These are phyloP conservation scores for Colletotrichum phormii DNA, from an alignment of 2,329 filamentous ascomycete species.

Conservation along the genomic window DNA sequence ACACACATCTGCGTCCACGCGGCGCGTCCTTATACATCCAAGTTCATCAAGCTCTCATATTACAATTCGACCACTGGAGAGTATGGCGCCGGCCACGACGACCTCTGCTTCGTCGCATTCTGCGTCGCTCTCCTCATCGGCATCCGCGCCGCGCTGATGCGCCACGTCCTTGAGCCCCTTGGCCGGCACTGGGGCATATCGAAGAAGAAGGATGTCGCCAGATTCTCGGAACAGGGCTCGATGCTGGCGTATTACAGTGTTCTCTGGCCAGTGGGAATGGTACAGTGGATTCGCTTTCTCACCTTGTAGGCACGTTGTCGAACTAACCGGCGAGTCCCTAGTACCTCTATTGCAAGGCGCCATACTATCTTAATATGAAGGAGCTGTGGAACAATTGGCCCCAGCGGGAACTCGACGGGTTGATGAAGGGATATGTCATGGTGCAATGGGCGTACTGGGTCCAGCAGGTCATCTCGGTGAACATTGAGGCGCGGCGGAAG, in stretches of 20 bases:
- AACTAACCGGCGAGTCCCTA: not conserved
- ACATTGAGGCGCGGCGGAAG: slow-evolving; percentile 12
- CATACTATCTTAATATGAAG: slow-evolving; percentile 6
- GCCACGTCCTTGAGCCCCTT: not conserved
- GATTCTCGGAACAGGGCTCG: slow-evolving; percentile 5
- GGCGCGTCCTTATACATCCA: not conserved
- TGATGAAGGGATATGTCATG: slow-evolving; percentile 22
- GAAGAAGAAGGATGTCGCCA: not conserved
- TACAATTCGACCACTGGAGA: not conserved
- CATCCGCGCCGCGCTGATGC: slow-evolving; percentile 4
- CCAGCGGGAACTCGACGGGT: slow-evolving; percentile 10
- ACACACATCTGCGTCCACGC: not conserved
- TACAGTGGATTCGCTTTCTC: not conserved
- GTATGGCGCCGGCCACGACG: slow-evolving; percentile 12
- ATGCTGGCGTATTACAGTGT: slow-evolving; percentile 9
- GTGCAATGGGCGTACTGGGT: slow-evolving; percentile 19
- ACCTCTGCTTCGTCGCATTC: slow-evolving; percentile 8
- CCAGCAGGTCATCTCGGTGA: slow-evolving; percentile 24
- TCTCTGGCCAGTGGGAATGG: slow-evolving; percentile 5
- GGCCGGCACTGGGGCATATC: not conserved
- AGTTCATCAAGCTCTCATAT: not conserved
- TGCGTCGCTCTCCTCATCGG: not conserved
- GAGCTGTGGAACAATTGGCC: slow-evolving; percentile 7
- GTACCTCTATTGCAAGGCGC: slow-evolving; percentile 5
- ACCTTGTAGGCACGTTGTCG: not conserved